phyloP scores from a whole-genome alignment of 108 stramenopile species.

The Tribonema minus region DNA sequence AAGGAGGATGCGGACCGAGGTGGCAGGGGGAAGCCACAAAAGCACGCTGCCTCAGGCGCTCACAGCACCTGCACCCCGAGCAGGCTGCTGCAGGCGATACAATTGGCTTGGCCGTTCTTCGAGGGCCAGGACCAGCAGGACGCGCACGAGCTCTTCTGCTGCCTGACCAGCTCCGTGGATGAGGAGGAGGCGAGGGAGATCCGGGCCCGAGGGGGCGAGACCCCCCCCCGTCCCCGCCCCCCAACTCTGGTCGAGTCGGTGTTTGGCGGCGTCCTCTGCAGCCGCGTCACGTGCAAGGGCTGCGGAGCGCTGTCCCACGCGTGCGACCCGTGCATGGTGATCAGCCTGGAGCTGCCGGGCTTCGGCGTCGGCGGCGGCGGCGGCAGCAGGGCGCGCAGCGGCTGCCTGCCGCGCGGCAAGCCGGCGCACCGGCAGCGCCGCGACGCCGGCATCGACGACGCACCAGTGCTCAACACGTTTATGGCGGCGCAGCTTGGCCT shows the following conservation, averaged over 20 bases:
- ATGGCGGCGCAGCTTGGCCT: too few relatives aligned
- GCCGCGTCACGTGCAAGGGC: conserved; percentile 8
- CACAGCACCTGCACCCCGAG: conserved; percentile 17
- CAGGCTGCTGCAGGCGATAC: conserved; percentile 11
- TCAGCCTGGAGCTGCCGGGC: conserved; percentile 26
- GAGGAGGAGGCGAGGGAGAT: conserved; percentile 18
- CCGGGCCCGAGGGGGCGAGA: background rate
- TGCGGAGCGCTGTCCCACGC: conserved; percentile 23
- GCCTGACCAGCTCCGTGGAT: conserved; percentile 12
- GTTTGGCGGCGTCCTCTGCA: conserved; percentile 25
- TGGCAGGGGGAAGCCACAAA: background rate
- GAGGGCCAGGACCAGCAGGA: conserved; percentile 28
- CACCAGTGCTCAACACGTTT: too few relatives aligned
- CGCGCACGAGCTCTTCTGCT: conserved; percentile 34
- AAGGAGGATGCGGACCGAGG: background rate
- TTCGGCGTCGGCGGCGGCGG: background rate
- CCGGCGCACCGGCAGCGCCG: too few relatives aligned
- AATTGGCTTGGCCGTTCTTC: conserved; percentile 18
- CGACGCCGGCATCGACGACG: too few relatives aligned
- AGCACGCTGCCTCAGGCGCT: too few relatives aligned
- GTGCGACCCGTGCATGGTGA: background rate
- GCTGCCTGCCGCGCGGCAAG: too few relatives aligned
- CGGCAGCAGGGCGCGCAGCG: background rate
- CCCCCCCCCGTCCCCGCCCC: background rate
- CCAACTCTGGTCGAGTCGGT: conserved; percentile 1